phyloP scores from a whole-genome alignment of 148 eudicot genomes.

The Persicaria maculosa region DNA sequence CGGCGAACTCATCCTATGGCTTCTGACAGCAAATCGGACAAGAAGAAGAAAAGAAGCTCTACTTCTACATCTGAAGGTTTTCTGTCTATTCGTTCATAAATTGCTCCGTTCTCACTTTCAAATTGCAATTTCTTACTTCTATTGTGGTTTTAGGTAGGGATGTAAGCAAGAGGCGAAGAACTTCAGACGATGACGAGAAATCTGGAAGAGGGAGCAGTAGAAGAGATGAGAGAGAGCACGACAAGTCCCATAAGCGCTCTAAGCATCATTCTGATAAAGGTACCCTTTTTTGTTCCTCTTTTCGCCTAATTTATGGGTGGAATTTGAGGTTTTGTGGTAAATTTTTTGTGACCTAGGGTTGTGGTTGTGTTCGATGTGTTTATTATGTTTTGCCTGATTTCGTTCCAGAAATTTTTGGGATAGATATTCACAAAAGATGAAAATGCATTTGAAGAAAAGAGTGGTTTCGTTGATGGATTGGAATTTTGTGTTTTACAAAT shows the following conservation, averaged over 20 bases:
- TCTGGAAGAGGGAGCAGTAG: conserved; percentile 12
- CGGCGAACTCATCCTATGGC: neutral
- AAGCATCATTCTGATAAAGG: conserved; percentile 10
- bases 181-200: conserved; percentile 7
- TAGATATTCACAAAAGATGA: neutral
- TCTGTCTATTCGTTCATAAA: neutral
- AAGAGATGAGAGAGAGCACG: conserved; percentile 3
- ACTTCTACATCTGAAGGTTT: conserved; percentile 6
- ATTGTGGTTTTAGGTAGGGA: conserved; percentile 6
- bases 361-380: neutral
- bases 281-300: neutral
- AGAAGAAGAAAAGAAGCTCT: conserved; percentile 11
- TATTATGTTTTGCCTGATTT: neutral
- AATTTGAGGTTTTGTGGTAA: neutral
- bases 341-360: neutral
- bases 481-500: neutral
- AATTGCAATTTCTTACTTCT: conserved; percentile 3
- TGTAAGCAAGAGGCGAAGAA: conserved; percentile 7
- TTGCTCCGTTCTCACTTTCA: neutral
- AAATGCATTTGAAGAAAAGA: neutral
- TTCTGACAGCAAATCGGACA: conserved; percentile 12
- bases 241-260: conserved; percentile 11
- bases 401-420: neutral
- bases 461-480: neutral
- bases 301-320: neutral